These are phyloP conservation scores for Pleurotus eryngii DNA, from an alignment of 768 basidiomycete genomes.

Conservation along the genomic window DNA sequence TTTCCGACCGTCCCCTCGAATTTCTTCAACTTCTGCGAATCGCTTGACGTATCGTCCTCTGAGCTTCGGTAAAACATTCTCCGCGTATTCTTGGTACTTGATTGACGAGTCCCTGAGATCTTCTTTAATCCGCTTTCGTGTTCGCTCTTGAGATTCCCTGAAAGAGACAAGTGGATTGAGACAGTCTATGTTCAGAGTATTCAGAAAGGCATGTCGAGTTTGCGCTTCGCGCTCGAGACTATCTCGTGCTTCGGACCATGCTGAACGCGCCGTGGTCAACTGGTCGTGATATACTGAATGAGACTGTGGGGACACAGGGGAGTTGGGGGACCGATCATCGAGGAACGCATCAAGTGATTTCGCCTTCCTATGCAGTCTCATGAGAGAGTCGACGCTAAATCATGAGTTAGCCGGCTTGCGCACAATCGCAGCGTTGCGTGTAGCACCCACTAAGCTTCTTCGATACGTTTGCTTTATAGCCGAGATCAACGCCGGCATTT, in stretches of 20 bases:
- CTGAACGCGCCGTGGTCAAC: slow-evolving; percentile 59
- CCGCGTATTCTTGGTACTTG: slow-evolving; percentile 80
- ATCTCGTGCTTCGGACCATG: slow-evolving; percentile 84
- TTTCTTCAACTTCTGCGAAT: slow-evolving; percentile 80
- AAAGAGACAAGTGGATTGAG: slow-evolving; percentile 63
- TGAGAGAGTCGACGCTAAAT: slow-evolving; percentile 68
- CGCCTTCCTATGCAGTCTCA: slow-evolving; percentile 68
- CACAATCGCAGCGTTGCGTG: neutral
- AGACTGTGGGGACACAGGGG: neutral
- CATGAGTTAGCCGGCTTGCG: neutral
- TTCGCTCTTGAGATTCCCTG: slow-evolving; percentile 90
- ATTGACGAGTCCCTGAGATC: slow-evolving; percentile 77
- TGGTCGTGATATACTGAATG: slow-evolving; percentile 31
- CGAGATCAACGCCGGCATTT: slow-evolving; percentile 14
- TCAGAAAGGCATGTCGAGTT: slow-evolving; percentile 74
- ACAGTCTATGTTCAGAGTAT: slow-evolving; percentile 69
- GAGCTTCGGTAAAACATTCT: slow-evolving; percentile 74
- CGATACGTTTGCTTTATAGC: slow-evolving; percentile 66
- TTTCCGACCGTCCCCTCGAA: slow-evolving; percentile 1
- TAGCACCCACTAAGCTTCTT: slow-evolving; percentile 73
- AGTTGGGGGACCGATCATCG: slow-evolving; percentile 51
- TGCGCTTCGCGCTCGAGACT: slow-evolving; percentile 86
- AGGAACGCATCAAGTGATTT: slow-evolving; percentile 67
- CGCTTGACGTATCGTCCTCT: slow-evolving; percentile 81
- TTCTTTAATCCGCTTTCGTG: slow-evolving; percentile 88